Percentiles rank a stretch among this genome's conserved stretches.
Evolutionary conservation across 129 eudicot species (phyloP).

Genomic region (Artemisia tridentata): DNA sequence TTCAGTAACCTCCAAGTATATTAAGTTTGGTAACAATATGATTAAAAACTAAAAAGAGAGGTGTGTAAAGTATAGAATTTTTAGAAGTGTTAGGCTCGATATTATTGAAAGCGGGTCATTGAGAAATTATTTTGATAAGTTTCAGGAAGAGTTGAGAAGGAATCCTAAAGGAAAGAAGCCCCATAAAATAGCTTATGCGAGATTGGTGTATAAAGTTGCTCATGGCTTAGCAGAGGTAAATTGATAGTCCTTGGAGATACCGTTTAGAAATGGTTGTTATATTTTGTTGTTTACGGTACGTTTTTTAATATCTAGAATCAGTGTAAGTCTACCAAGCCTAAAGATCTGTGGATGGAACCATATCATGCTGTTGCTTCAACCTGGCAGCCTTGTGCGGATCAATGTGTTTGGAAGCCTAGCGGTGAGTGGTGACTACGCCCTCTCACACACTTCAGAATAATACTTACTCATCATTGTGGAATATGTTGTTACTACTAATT

Average conservation of each 20-base stretch:
- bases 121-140: constrained; percentile 21
- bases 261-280: too few species aligned
- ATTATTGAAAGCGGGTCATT: not conserved
- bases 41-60: too few species aligned
- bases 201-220: constrained; percentile 85
- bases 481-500: too few species aligned
- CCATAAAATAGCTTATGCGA: constrained; percentile 74
- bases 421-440: constrained; percentile 70
- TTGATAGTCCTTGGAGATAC: too few species aligned
- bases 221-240: constrained; percentile 95
- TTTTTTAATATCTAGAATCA: constrained; percentile 46
- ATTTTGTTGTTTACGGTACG: not conserved
- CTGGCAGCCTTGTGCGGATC: constrained; percentile 92
- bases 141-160: constrained; percentile 69
- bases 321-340: constrained; percentile 63
- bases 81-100: not conserved
- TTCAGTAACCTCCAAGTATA: too few species aligned
- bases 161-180: constrained; percentile 74
- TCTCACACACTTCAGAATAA: too few species aligned
- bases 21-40: too few species aligned
- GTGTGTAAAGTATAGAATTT: too few species aligned
- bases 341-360: constrained; percentile 90
- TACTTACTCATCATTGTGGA: too few species aligned
- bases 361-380: constrained; percentile 60
- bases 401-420: constrained; percentile 80